Evolutionary conservation across 306 rosid species (phyloP).

Genomic region (Quercus glauca): DNA sequence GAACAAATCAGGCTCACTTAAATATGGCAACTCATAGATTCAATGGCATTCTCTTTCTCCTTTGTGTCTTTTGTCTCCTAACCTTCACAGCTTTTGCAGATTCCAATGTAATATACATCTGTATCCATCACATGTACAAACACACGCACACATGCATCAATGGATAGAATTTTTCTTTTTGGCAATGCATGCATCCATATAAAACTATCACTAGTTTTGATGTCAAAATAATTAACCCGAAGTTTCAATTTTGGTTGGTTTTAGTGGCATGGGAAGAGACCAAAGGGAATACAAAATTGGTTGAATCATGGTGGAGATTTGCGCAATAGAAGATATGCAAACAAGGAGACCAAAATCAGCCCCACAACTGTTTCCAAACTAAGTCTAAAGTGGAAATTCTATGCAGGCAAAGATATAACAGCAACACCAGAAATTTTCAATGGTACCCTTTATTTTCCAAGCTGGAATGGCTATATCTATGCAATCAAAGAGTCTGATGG

Average conservation of each 20-base stretch:
- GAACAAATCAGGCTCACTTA: too few species aligned
- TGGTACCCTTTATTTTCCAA: slow-evolving; percentile 50
- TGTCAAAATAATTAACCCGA: too few species aligned
- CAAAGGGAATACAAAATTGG: slow-evolving; percentile 34
- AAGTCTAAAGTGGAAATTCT: slow-evolving; percentile 51
- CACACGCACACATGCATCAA: too few species aligned
- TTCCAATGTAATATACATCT: too few species aligned
- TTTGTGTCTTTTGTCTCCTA: too few species aligned
- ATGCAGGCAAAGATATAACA: slow-evolving; percentile 48
- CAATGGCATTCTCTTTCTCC: too few species aligned
- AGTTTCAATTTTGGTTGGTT: neutral
- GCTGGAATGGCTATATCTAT: slow-evolving; percentile 57
- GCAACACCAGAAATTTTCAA: slow-evolving; percentile 52
- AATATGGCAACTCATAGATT: too few species aligned
- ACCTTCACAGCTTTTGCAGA: too few species aligned
- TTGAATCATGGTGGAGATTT: slow-evolving; percentile 64
- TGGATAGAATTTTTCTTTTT: too few species aligned
- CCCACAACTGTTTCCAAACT: slow-evolving; percentile 29
- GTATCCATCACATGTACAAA: too few species aligned
- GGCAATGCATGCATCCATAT: too few species aligned
- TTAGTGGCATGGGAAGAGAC: slow-evolving; percentile 3
- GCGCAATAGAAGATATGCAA: slow-evolving; percentile 59
- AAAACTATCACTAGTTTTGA: too few species aligned
- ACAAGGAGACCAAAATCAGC: slow-evolving; percentile 49
- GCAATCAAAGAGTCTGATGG: slow-evolving; percentile 45